phyloP scores from a whole-genome alignment of 345 rosid genomes.

The Gossypioides kirkii region DNA sequence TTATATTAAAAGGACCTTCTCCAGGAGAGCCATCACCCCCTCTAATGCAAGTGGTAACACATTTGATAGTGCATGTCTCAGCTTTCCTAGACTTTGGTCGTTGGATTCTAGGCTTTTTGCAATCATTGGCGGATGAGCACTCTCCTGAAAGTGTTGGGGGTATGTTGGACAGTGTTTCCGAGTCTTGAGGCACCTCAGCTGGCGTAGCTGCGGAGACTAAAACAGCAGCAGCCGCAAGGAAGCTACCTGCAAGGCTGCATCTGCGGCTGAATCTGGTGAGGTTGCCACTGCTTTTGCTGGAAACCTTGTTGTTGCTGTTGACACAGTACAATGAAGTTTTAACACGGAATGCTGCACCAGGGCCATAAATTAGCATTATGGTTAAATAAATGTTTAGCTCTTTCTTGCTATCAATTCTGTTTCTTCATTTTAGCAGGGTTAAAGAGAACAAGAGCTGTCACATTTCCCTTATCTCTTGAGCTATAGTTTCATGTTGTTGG shows the following conservation, averaged over 20 bases:
- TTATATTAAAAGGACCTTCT: slow-evolving; percentile 78
- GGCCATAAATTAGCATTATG: slow-evolving; percentile 14
- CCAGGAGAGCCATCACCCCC: slow-evolving; percentile 83
- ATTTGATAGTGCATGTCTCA: slow-evolving; percentile 76
- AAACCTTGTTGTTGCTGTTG: neutral
- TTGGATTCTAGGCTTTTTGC: slow-evolving; percentile 76
- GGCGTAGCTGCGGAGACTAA: slow-evolving; percentile 28
- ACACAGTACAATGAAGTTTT: neutral
- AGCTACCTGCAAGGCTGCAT: slow-evolving; percentile 10
- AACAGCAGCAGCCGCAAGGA: slow-evolving; percentile 23
- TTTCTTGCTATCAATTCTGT: slow-evolving; percentile 3
- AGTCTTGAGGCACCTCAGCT: slow-evolving; percentile 33
- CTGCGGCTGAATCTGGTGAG: slow-evolving; percentile 4
- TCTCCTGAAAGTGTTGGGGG: slow-evolving; percentile 78
- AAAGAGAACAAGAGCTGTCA: neutral
- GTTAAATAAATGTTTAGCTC: neutral
- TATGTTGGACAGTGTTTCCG: slow-evolving; percentile 58
- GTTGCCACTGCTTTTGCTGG: neutral
- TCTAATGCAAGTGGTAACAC: slow-evolving; percentile 72
- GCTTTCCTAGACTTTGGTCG: slow-evolving; percentile 79
- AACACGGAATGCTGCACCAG: neutral
- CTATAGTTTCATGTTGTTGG: neutral
- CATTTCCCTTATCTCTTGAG: slow-evolving; percentile 13
- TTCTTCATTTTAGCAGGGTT: slow-evolving; percentile 3
- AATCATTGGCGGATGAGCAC: slow-evolving; percentile 44